Conservation (phyloP, 2,329 filamentous ascomycete genomes). For the Clonostachys byssicola region DNA sequence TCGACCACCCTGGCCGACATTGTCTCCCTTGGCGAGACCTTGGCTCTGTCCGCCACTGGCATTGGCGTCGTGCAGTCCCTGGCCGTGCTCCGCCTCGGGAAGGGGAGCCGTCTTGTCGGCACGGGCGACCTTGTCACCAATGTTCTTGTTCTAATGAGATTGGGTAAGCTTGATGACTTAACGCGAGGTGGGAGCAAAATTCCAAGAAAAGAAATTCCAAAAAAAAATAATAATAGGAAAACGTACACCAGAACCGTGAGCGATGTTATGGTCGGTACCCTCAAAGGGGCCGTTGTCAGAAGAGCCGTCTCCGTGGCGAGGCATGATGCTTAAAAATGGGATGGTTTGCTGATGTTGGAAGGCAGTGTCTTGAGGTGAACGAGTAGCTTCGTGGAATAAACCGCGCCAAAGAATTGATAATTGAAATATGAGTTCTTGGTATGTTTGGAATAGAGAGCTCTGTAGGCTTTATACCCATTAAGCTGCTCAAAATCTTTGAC, state of each 20-base stretch:
- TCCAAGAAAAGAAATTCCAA: too few relatives aligned
- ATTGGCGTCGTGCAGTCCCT: constrained; percentile 27
- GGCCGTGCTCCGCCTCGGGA: constrained; percentile 41
- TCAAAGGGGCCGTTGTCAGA: constrained; percentile 40
- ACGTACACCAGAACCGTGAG: constrained; percentile 37
- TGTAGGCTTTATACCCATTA: too few relatives aligned
- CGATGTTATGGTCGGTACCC: constrained; percentile 29
- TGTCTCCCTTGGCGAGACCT: constrained; percentile 24
- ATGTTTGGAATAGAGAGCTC: too few relatives aligned
- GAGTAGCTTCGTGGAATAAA: too few relatives aligned
- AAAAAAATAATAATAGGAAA: too few relatives aligned
- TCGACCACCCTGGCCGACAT: background rate
- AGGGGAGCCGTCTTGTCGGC: constrained; percentile 45
- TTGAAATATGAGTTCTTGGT: too few relatives aligned
- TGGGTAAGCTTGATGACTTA: background rate
- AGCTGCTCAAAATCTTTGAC: too few relatives aligned
- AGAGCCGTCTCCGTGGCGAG: constrained; percentile 43
- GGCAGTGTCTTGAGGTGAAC: too few relatives aligned
- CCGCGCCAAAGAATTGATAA: too few relatives aligned
- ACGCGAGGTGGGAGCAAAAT: background rate
- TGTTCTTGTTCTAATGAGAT: constrained; percentile 20
- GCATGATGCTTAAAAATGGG: constrained; percentile 28
- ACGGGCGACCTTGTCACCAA: constrained; percentile 32
- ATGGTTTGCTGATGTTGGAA: too few relatives aligned
- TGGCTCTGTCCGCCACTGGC: constrained; percentile 40